Base-by-base conservation (phyloP, 768 basidiomycete species). In the Boletus subcaerulescens region DNA sequence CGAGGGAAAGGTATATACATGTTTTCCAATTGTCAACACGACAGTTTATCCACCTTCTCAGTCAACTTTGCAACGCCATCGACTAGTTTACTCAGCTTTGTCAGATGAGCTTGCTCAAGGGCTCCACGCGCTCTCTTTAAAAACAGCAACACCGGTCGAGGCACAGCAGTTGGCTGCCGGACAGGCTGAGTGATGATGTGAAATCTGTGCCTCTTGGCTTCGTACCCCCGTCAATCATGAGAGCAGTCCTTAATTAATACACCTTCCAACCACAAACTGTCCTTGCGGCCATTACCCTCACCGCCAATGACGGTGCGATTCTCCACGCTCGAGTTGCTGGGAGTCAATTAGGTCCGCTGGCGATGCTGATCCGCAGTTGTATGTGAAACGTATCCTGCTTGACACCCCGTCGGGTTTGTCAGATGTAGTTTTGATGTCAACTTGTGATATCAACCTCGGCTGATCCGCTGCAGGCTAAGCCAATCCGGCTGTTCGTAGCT, bases 51-150 rank as follows among this genome's bases (percentile, higher is more conserved):
- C 52, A 50, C 40, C 53, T 50, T 51, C 35, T 36, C 59, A 91
- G 91, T 81, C 74, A 20, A 84, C 85, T 11, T 81, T 93, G 74
- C 87, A 91, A 66, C 83, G 91, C 45, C 91, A 93, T 72, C 80
- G 90, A 45, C 79, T 93, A 76, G 80, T 93, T 45, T 85, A 92
- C 68, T 76, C 81, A 8, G 82, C 85, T 3, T 75, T 93, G 32
- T 78, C 85, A 18, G 84, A 87, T 32, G 89, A 93, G 66, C 73
- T 93, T 44, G 67, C 79, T 24, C 75, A 77, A 53, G 90, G 91
- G 5, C 69, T 93, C 31, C 91, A 93, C 63, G 85, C 91, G 0
- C 74, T 93, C 40, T 88, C 87, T 15, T 71, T 93, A 62, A 82
- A 83, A 53, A 89, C 91, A 15, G 85, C 80, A 71, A 91, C 90